These are phyloP conservation scores for Metarhizium guizhouense DNA, from an alignment of 2,329 filamentous ascomycete species.

Conservation along the genomic window DNA sequence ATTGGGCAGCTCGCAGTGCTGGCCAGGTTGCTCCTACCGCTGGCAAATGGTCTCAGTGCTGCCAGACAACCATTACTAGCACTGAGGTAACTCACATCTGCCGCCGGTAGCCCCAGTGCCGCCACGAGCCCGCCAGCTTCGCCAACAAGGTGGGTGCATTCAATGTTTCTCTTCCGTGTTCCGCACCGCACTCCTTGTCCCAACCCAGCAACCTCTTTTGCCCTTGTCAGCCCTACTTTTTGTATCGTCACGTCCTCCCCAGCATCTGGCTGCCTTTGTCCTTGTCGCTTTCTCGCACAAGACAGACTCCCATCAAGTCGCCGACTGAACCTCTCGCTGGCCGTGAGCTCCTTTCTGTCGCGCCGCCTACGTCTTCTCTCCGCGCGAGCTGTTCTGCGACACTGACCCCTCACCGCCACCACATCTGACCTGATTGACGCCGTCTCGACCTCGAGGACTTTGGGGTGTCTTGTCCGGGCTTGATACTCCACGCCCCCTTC, in stretches of 20 bases:
- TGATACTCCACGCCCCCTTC: neutral
- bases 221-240: slow-evolving; percentile 18
- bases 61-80: no score
- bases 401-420: slow-evolving; percentile 6
- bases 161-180: no score
- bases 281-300: neutral
- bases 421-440: slow-evolving; percentile 15
- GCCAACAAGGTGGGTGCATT: no score
- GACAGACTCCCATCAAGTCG: neutral
- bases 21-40: no score
- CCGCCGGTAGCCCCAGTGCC: no score
- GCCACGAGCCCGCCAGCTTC: no score
- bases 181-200: neutral
- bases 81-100: no score
- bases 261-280: neutral
- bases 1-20: no score
- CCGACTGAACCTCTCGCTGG: slow-evolving; percentile 7
- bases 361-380: neutral
- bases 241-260: slow-evolving; percentile 11
- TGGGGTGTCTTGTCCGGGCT: neutral
- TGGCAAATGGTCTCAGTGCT: no score
- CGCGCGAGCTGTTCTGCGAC: neutral
- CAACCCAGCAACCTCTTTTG: slow-evolving; percentile 6
- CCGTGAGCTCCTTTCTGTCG: slow-evolving; percentile 6
- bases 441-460: slow-evolving; percentile 11